Conservation (phyloP, 441 rosid genomes). For the Aquilaria agallochum region DNA sequence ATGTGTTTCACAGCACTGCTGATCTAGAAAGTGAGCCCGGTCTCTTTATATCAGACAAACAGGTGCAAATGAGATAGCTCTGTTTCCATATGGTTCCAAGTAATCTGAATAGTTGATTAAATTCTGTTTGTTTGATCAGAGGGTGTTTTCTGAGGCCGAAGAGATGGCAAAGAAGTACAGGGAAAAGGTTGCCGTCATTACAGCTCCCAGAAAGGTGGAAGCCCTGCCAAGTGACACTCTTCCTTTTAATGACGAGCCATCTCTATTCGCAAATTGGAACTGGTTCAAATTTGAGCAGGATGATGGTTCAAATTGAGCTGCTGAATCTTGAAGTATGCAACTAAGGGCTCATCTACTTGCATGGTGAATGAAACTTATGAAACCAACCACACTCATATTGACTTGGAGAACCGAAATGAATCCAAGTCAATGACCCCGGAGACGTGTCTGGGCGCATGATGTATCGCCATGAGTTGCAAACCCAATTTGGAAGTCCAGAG, state of each 20-base stretch:
- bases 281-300: constrained; percentile 82
- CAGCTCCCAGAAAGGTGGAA: constrained; percentile 18
- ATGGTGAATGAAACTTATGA: no score
- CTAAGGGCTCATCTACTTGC: no score
- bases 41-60: constrained; percentile 57
- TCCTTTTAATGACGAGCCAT: constrained; percentile 47
- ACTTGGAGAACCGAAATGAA: no score
- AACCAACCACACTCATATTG: no score
- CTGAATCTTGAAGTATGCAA: no score
- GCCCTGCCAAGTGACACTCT: constrained; percentile 26
- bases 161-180: constrained; percentile 75
- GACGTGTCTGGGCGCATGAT: no score
- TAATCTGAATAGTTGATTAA: neutral
- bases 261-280: constrained; percentile 74
- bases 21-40: constrained; percentile 93
- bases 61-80: constrained; percentile 34
- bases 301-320: constrained; percentile 14
- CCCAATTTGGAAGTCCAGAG: no score
- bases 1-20: constrained; percentile 47
- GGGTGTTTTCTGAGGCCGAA: constrained; percentile 75
- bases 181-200: constrained; percentile 41
- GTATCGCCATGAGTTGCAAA: no score
- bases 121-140: constrained; percentile 33
- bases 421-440: no score
- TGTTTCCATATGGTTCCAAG: neutral